These are phyloP conservation scores for Podila minutissima DNA, from an alignment of 192 early-diverging fungal species.

Conservation along the genomic window DNA sequence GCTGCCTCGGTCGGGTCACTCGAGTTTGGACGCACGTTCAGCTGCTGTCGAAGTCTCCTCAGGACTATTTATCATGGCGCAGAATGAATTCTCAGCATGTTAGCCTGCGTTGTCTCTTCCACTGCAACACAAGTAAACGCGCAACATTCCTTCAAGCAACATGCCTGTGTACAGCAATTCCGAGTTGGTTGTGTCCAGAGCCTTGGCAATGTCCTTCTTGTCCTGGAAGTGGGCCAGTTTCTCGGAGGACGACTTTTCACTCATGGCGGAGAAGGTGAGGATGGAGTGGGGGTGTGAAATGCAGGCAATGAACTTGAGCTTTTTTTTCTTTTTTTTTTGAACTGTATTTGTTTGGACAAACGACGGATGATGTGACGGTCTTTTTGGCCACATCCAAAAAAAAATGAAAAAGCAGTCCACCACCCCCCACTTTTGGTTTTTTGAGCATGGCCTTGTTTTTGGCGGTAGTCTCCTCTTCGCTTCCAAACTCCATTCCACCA, in stretches of 20 bases:
- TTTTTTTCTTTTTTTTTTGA: too few relatives aligned
- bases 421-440: too few relatives aligned
- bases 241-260: neutral
- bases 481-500: conserved; percentile 1
- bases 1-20: conserved; percentile 34
- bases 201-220: conserved; percentile 49
- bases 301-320: neutral
- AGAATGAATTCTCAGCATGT: neutral
- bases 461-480: neutral
- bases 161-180: conserved; percentile 36
- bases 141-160: neutral
- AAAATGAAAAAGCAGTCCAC: neutral
- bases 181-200: conserved; percentile 27
- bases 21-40: conserved; percentile 48
- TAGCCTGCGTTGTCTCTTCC: neutral
- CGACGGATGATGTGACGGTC: neutral
- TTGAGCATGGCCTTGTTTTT: too few relatives aligned
- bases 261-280: neutral
- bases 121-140: neutral
- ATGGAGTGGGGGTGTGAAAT: neutral
- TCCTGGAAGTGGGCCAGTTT: conserved; percentile 35
- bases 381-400: neutral
- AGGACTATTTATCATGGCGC: conserved; percentile 6
- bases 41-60: conserved; percentile 42
- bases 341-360: too few relatives aligned